Percentiles rank a stretch among this genome's conserved stretches.
phyloP scores from a whole-genome alignment of 2,329 filamentous ascomycete genomes.

The Geosmithia flava region DNA sequence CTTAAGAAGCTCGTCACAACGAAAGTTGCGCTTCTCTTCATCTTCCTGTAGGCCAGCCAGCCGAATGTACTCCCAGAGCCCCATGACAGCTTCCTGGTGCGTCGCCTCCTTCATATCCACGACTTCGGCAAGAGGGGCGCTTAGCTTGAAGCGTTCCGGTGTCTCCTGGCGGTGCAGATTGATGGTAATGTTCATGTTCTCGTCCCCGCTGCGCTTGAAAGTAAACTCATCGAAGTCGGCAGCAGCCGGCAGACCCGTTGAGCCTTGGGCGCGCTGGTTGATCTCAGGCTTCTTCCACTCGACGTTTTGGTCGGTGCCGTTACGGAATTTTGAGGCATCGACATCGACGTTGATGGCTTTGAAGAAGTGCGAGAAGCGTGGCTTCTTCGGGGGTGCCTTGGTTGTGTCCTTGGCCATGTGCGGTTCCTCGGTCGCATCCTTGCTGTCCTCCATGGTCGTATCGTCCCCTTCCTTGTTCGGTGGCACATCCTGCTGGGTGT shows the following conservation, averaged over 20 bases:
- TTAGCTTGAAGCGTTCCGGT: slow-evolving; percentile 74
- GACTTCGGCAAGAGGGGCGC: slow-evolving; percentile 66
- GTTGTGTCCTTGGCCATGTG: slow-evolving; percentile 21
- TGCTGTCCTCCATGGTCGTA: slow-evolving; percentile 22
- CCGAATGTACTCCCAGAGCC: slow-evolving; percentile 90
- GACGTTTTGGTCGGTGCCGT: slow-evolving; percentile 44
- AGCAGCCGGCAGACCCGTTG: slow-evolving; percentile 33
- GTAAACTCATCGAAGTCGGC: slow-evolving; percentile 82
- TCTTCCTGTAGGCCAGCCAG: slow-evolving; percentile 80
- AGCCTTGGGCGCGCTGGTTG: slow-evolving; percentile 35
- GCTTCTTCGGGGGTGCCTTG: slow-evolving; percentile 27
- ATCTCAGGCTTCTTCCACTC: slow-evolving; percentile 80
- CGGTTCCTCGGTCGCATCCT: slow-evolving; percentile 11
- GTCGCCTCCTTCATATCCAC: slow-evolving; percentile 81
- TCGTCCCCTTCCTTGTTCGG: slow-evolving; percentile 19
- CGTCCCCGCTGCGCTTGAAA: slow-evolving; percentile 84
- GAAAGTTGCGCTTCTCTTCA: slow-evolving; percentile 85
- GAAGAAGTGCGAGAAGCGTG: slow-evolving; percentile 67
- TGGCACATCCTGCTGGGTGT: slow-evolving; percentile 45
- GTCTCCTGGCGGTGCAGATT: slow-evolving; percentile 76
- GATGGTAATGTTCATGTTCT: slow-evolving; percentile 84
- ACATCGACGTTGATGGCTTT: slow-evolving; percentile 66
- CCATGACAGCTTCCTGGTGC: slow-evolving; percentile 76
- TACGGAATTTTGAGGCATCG: slow-evolving; percentile 47
- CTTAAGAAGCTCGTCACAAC: slow-evolving; percentile 74